A percentile compares a stretch with the other conserved stretches of the same genome.
These are phyloP conservation scores for Aureobasidium sp. DNA, from an alignment of 2,329 filamentous ascomycete genomes.

Conservation along the genomic window DNA sequence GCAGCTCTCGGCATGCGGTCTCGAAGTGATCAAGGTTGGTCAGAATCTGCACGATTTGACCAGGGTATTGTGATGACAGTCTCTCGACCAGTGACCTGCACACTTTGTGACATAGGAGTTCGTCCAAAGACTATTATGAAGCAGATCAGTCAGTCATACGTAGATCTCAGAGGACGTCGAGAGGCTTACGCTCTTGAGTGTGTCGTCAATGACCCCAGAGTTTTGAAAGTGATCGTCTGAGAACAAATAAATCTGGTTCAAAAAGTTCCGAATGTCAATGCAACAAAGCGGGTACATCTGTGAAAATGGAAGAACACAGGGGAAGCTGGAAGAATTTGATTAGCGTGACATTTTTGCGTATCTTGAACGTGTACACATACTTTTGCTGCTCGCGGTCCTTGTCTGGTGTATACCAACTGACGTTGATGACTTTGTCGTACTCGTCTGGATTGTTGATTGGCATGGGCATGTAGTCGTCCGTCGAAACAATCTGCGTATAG, in stretches of 20 bases:
- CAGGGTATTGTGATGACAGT: conserved; percentile 91
- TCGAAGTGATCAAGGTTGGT: conserved; percentile 99
- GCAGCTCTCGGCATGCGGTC: conserved; percentile 89
- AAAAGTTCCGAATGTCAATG: conserved; percentile 97
- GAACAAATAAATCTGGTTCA: conserved; percentile 99
- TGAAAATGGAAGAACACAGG: conserved; percentile 96
- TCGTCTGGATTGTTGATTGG: conserved; percentile 91
- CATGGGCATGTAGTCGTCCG: conserved; percentile 99
- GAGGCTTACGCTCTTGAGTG: conserved; percentile 73
- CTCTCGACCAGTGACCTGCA: conserved; percentile 91
- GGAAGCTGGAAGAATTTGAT: conserved; percentile 68
- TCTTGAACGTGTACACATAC: conserved; percentile 49
- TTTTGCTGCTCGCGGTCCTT: conserved; percentile 78
- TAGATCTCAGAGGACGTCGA: neutral
- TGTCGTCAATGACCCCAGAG: conserved; percentile 90
- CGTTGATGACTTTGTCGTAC: conserved; percentile 95
- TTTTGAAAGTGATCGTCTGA: conserved; percentile 97
- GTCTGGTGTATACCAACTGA: conserved; percentile 95
- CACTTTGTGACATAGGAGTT: conserved; percentile 92
- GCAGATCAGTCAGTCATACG: conserved; percentile 17
- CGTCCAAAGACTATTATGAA: conserved; percentile 79
- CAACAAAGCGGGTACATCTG: conserved; percentile 99
- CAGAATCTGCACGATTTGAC: conserved; percentile 98
- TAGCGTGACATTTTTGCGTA: conserved; percentile 27
- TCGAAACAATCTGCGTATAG: conserved; percentile 68